Base-by-base conservation (phyloP, 75 land plant genomes). In the Cunninghamia lanceolata region DNA sequence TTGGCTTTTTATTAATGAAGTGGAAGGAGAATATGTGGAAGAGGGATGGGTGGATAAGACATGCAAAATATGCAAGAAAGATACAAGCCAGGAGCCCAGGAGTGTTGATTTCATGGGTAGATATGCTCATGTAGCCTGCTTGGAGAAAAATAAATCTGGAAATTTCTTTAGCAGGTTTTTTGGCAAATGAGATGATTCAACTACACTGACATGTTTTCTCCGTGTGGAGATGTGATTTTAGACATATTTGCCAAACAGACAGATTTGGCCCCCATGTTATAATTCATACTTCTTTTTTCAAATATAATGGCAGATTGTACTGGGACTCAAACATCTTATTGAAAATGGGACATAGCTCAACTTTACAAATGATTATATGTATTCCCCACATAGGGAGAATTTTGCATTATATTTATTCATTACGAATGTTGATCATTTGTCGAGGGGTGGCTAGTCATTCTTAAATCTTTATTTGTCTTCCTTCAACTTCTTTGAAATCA, bases 41-140 rank as follows among this genome's bases (percentile, higher is more conserved):
- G 98, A 96, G 75, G 99, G 99, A 10, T 97, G 99, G 99, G 98
- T 97, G 38, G 99, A 97, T 90, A 97, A 97, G 84, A 94, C 93
- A 0, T 97, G 99, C 92, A 93, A 91, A 85, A 91, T 95, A 3
- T 97, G 99, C 91, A 95, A 92, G 91, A 92, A 95, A 86, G 98
- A 96, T 86, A 97, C 98, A 2, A 84, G 87, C 47, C 90, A 90
- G 5, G 93, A 95, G 42, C 85, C 98, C 7, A 91, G 99, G 73
- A 93, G 90, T 53, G 91, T 90, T 2, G 99, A 97, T 83, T 86
- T 71, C 46, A 47, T 91, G 42, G 99, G 99, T 28, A 90, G 95
- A 84, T 97, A 97, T 75, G 96, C 92, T 46, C 99, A 97, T 87
- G 96, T 95, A 8, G 94, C 91, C 3, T 97, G 99, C 84, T 52